Percentiles rank a stretch among this genome's conserved stretches.
phyloP scores from a whole-genome alignment of 768 basidiomycete species.

The Rossbeevera mucosa region DNA sequence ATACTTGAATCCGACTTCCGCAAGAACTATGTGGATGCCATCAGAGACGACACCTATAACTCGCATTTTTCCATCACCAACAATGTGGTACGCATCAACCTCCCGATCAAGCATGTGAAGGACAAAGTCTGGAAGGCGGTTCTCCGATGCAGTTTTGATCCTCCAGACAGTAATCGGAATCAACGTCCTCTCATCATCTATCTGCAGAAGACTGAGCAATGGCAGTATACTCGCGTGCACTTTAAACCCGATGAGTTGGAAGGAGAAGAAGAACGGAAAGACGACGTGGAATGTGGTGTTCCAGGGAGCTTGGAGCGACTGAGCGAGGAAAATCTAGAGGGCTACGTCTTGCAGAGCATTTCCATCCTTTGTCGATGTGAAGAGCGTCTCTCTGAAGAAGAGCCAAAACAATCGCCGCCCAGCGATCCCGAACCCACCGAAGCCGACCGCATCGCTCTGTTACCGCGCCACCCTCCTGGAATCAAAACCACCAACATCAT shows the following conservation, averaged over 20 bases:
- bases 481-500: conserved; percentile 33
- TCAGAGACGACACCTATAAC: conserved; percentile 11
- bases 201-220: conserved; percentile 11
- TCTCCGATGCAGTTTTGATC: conserved; percentile 23
- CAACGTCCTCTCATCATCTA: conserved; percentile 24
- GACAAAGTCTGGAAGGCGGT: conserved; percentile 18
- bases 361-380: conserved; percentile 5
- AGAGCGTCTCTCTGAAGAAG: not conserved
- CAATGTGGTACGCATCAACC: conserved; percentile 17
- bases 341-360: conserved; percentile 11
- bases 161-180: not conserved
- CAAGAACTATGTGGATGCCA: conserved; percentile 14
- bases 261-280: not conserved
- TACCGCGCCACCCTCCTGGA: conserved; percentile 18
- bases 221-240: conserved; percentile 16
- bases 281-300: not conserved
- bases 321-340: conserved; percentile 7
- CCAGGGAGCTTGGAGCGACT: conserved; percentile 22
- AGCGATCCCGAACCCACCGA: conserved; percentile 12
- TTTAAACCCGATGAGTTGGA: not conserved
- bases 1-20: conserved; percentile 19
- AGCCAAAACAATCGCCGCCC: not conserved
- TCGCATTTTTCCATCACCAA: conserved; percentile 18
- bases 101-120: conserved; percentile 16
- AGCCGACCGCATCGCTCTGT: conserved; percentile 14